Conservation (phyloP, 257 asterid genomes). For the Solanum rostratum region DNA sequence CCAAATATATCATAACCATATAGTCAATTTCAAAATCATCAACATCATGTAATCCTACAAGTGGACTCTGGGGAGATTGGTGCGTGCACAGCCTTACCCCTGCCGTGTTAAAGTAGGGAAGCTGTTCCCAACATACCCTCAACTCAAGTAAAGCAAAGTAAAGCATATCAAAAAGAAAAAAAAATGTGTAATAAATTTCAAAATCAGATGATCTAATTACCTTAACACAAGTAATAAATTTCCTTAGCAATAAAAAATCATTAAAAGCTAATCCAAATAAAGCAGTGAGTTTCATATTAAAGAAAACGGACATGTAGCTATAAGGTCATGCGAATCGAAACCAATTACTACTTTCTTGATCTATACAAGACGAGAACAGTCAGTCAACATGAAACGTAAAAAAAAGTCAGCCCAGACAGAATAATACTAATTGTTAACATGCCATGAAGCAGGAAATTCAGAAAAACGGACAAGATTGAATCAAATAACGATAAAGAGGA, state of each 20-base stretch:
- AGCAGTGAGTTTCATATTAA: not conserved
- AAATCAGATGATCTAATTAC: not conserved
- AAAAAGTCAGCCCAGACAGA: not conserved
- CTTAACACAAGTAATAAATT: not conserved
- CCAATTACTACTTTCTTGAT: not conserved
- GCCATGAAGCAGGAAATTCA: not conserved
- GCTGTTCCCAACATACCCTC: not conserved
- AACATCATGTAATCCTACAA: not conserved
- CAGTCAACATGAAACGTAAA: not conserved
- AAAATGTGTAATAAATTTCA: not conserved
- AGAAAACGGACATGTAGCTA: not conserved
- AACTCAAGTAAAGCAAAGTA: not conserved
- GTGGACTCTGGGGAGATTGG: not conserved
- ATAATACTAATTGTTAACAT: not conserved
- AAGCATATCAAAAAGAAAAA: not conserved
- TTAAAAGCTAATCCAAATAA: not conserved
- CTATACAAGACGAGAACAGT: not conserved
- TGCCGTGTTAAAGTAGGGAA: not conserved
- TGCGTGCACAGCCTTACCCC: not conserved
- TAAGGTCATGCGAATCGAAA: not conserved
- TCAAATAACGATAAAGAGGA: not conserved
- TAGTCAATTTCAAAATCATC: not conserved
- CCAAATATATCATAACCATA: no score
- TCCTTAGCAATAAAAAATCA: not conserved
- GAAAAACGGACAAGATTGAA: not conserved